These are phyloP conservation scores for Flaveria ramosissima DNA, from an alignment of 129 eudicot species.

Conservation along the genomic window DNA sequence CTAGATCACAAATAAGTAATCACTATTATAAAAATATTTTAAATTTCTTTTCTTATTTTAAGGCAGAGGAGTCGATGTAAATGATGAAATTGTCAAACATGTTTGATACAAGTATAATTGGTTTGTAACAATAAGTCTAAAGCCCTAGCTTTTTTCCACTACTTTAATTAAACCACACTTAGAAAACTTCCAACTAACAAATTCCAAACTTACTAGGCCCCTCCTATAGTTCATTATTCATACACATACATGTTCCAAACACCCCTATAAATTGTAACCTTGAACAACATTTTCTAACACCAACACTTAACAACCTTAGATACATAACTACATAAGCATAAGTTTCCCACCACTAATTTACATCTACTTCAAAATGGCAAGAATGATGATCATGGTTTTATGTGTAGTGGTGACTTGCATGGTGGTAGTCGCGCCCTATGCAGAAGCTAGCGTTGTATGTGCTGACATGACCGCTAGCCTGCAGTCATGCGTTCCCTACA, in stretches of 20 bases:
- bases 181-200: not conserved
- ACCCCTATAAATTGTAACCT: not conserved
- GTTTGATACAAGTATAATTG: too few species aligned
- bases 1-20: too few species aligned
- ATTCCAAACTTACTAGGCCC: not conserved
- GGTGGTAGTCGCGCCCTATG: not conserved
- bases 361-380: not conserved
- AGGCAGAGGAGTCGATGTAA: too few species aligned
- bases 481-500: not conserved
- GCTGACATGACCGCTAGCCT: not conserved
- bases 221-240: too few species aligned
- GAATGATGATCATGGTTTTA: not conserved
- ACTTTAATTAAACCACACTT: not conserved
- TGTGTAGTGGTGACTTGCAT: constrained; percentile 6
- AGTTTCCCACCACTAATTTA: not conserved
- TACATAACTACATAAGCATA: not conserved
- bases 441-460: not conserved
- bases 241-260: not conserved
- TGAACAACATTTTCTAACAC: not conserved
- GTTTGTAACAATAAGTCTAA: too few species aligned
- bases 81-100: too few species aligned
- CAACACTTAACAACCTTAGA: not conserved
- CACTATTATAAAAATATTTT: too few species aligned
- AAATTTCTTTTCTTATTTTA: too few species aligned
- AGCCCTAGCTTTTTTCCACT: not conserved